Evolutionary conservation across 768 basidiomycete species (phyloP), one percentile per base, ranked within the genome.

Genomic region (Tephrocybe sp.): DNA sequence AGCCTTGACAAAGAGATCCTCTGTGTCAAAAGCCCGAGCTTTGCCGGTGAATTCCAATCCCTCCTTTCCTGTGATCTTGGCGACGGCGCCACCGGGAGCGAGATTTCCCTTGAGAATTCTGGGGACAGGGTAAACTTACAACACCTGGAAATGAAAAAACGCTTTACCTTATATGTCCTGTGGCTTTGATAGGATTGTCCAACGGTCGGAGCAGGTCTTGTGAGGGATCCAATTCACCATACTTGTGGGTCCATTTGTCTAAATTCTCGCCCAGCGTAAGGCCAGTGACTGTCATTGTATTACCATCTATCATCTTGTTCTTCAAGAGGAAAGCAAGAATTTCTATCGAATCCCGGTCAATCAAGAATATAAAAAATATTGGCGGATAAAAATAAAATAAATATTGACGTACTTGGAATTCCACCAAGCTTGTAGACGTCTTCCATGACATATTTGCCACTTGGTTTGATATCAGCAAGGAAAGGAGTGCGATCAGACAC

Each of bases 371-470:
- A 21, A 40, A 30, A 23, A 50, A n/a, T n/a, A n/a, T n/a, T n/a
- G n/a, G 23, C 22, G 11, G 10, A 27, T 15, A 15, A 7, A 30
- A 30, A 45, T 21, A 13, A 29, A 52, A 2, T 22, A 16, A 33
- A 41, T 16, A 39, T 42, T 8, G 37, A 74, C 88, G 54, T 69
- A 95, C 94, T 89, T 3, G 97, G 95, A 57, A 94, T 94, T 49
- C 95, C 97, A 47, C 97, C 97, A 50, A 98, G 85, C 66, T 88
- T 91, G 78, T 91, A 84, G 8, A 99, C 83, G 62, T 98, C 91
- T 69, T 94, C 94, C 93, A 98, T 97, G 59, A 98, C 91, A 75
- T 97, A 98, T 69, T 94, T 94, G 30, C 97, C 97, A 55, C 91
- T 93, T 1, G 97, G 97, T 65, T 94, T 97, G 56, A 99, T 81